Percentiles rank a stretch among this genome's conserved stretches.
Evolutionary conservation across 2,329 filamentous ascomycete species (phyloP).

Genomic region (Fusarium sterilihyphosum): DNA sequence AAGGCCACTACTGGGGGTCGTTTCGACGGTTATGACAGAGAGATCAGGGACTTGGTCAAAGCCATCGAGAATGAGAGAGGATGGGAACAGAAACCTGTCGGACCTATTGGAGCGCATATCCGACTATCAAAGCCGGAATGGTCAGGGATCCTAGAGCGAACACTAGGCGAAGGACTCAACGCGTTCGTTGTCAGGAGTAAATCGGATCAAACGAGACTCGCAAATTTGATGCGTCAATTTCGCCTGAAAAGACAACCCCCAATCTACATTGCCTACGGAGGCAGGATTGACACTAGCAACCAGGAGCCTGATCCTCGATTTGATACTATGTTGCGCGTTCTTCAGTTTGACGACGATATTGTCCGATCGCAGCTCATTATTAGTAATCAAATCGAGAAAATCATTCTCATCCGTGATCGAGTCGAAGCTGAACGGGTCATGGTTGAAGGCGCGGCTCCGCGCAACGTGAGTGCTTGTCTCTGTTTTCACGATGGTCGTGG

Average conservation of each 20-base stretch:
- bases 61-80: conserved; percentile 75
- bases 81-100: conserved; percentile 79
- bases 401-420: conserved; percentile 77
- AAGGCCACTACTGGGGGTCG: conserved; percentile 64
- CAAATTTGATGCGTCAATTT: conserved; percentile 68
- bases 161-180: conserved; percentile 74
- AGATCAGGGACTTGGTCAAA: conserved; percentile 70
- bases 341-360: conserved; percentile 83
- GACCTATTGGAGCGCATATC: conserved; percentile 83
- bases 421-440: conserved; percentile 75
- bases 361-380: conserved; percentile 88
- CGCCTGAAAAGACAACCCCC: conserved; percentile 61
- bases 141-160: conserved; percentile 83
- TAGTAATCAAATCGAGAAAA: conserved; percentile 83
- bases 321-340: conserved; percentile 80
- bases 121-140: conserved; percentile 82
- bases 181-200: conserved; percentile 85
- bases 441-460: conserved; percentile 67
- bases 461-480: conserved; percentile 79
- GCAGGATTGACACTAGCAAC: conserved; percentile 47
- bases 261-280: conserved; percentile 52
- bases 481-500: conserved; percentile 69
- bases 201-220: conserved; percentile 76
- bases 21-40: conserved; percentile 71
- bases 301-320: conserved; percentile 78